Evolutionary conservation across 169 alveolate species (phyloP).

Genomic region (Plasmodium yoelii): DNA sequence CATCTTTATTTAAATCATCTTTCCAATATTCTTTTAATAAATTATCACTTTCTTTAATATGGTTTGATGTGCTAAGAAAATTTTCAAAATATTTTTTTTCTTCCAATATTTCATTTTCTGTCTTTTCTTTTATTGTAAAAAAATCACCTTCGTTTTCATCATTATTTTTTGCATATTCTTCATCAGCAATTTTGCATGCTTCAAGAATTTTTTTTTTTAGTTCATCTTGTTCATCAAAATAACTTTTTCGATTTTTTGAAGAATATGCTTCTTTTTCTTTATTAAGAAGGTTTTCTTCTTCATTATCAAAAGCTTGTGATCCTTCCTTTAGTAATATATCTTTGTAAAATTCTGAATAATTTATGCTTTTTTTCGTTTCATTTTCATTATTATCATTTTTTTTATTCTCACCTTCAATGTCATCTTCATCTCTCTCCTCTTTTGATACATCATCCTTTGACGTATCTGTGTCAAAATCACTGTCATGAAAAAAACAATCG

Average conservation of each 20-base stretch:
- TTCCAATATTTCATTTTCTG: constrained; percentile 51
- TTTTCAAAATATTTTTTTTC: constrained; percentile 50
- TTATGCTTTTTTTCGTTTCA: constrained; percentile 40
- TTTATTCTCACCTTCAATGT: neutral
- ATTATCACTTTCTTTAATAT: constrained; percentile 55
- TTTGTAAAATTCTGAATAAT: constrained; percentile 79
- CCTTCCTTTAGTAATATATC: constrained; percentile 84
- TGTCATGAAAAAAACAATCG: constrained; percentile 65
- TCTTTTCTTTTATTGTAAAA: constrained; percentile 75
- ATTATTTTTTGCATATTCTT: constrained; percentile 31
- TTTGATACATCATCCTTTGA: constrained; percentile 8
- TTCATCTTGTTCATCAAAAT: constrained; percentile 81
- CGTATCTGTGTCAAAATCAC: constrained; percentile 66
- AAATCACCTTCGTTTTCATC: constrained; percentile 73
- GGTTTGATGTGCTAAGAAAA: constrained; percentile 38
- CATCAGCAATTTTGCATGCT: constrained; percentile 79
- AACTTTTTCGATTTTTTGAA: constrained; percentile 30
- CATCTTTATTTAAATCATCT: constrained; percentile 81
- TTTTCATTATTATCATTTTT: neutral
- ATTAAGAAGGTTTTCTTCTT: constrained; percentile 62
- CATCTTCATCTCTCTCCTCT: neutral
- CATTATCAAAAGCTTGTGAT: constrained; percentile 80
- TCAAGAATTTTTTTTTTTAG: constrained; percentile 80
- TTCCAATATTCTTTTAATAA: constrained; percentile 74
- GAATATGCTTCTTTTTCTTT: constrained; percentile 26